Base-by-base conservation (phyloP, 2,329 filamentous ascomycete species). In the Hypoxylon sp. region DNA sequence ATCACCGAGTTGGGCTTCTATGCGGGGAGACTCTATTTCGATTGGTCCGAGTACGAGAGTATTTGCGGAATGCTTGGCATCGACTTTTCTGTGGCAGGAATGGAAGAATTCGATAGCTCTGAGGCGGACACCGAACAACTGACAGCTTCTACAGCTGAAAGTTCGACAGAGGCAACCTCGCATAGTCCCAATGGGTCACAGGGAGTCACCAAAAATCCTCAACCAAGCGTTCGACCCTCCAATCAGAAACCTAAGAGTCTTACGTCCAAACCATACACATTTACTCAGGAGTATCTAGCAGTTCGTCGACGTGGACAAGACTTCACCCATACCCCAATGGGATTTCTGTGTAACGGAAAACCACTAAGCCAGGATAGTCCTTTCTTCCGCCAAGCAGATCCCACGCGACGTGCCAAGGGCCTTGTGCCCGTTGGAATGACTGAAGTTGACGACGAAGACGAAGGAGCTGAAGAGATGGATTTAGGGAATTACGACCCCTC, bases 1-100 rank as follows among this genome's bases (percentile, higher is more conserved):
- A 79, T 75, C 0, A 81, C 87, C 0, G 87, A 92, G 70, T 73
- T 92, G 0, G 89, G 89, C 0, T 80, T 92, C 3, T 81, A 91
- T 51, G 81, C 87, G 0, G 90, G 89, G 0, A 81, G 88, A 0
- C 79, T 92, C 0, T 91, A 91, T 71, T 86, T 90, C 64, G 81
- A 84, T 0, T 87, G 79, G 72, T 66, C 77, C 0, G 87, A 90
- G 54, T 82, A 84, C 47, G 32, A 58, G 1, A 46, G 68, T 0
- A 67, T 86, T 2, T 74, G 74, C 10, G 39, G 62, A 0, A 74
- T 81, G 15, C 71, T 84, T 2, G 79, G 78, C 0, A 76, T 79
- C 1, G 60, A 73, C 0, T 54, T 64, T 13, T 67, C 63, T 7
- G 42, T 51, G 13, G 37, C 64, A 7, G 56, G 62, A 44, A n/a